Base-by-base conservation (phyloP, 352 stramenopile genomes). In the Phytophthora quininea region DNA sequence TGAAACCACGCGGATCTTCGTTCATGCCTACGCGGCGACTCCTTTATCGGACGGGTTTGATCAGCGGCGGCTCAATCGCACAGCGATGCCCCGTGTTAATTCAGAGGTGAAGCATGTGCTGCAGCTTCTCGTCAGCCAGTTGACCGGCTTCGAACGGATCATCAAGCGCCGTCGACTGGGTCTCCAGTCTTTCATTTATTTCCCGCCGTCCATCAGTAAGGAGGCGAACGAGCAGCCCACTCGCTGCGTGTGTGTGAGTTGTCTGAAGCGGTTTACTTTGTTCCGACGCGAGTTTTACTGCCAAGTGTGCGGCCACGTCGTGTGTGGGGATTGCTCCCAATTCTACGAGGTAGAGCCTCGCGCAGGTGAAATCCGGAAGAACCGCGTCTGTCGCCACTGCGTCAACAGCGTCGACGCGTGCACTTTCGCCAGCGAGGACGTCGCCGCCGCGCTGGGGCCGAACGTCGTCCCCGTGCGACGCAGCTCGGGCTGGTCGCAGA, bases 111-210 rank as follows among this genome's bases (percentile, higher is more conserved):
- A 69, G 35, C 71, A 82, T 48, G 72, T 91, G 33, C 54, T 91
- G 30, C 57, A 75, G 8, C 42, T 84, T 19, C 59, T 89, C 8
- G 71, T 71, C 9, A 70, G 66, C 19, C 84, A 77, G 43, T 50
- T 91, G 43, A 67, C 59, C 29, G 55, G 79, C 50, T 75, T 88
- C 9, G 82, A 91, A 57, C 74, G 74, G 29, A 73, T 91, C 14
- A 88, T 89, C 42, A 62, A 79, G 0, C 82, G 82, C 8, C 79
- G 82, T 6, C 82, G 82, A 47, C 80, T 91, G 27, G 82, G 82
- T 4, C 87, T 91, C 58, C 82, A 91, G 72, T 80, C 65, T 12
- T 84, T 89, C 50, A 56, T 88, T 35, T 82, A 81, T 51, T 77
- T 84, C 57, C 67, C 82, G 10, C 68, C 74, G 11, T 61, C 71